A percentile compares a stretch with the other conserved stretches of the same genome.
These are phyloP conservation scores for Fomes fomentarius DNA, from an alignment of 1,284 basidiomycete genomes.

Conservation along the genomic window DNA sequence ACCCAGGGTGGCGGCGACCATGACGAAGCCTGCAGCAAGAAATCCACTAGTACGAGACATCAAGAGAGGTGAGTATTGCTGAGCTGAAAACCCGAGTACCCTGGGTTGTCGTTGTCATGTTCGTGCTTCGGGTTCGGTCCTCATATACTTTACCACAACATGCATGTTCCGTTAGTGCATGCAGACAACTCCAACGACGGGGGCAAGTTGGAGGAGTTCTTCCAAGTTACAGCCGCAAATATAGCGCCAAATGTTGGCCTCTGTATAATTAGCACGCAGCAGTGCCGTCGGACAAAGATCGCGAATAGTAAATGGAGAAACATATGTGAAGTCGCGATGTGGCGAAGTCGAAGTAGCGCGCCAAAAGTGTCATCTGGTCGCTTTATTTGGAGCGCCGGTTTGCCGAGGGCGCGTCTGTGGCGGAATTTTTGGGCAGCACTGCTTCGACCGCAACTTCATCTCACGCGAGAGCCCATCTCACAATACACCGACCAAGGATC, in stretches of 20 bases:
- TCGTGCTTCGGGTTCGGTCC: not conserved
- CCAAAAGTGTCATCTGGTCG: conserved; percentile 10
- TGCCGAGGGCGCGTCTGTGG: conserved; percentile 20
- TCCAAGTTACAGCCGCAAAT: conserved; percentile 24
- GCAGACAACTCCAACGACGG: too few species aligned
- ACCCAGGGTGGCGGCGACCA: conserved; percentile 13
- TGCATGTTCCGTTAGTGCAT: not conserved
- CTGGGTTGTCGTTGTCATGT: not conserved
- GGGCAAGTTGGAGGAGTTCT: conserved; percentile 13
- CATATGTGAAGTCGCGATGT: not conserved
- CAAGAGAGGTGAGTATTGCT: not conserved
- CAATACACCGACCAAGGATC: conserved; percentile 69
- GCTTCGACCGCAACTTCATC: not conserved
- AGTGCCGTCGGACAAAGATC: conserved; percentile 22
- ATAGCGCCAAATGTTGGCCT: conserved; percentile 10
- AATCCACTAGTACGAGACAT: conserved; percentile 9
- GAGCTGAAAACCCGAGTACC: not conserved
- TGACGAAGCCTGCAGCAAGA: conserved; percentile 1
- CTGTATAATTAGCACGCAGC: conserved; percentile 10
- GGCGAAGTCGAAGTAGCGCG: conserved; percentile 1
- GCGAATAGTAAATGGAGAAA: conserved; percentile 10
- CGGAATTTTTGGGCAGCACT: conserved; percentile 18
- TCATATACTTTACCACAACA: conserved; percentile 11
- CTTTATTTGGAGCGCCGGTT: conserved; percentile 8
- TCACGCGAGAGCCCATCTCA: conserved; percentile 21